These are phyloP conservation scores for Quercus dentata DNA, from an alignment of 306 rosid species.

Conservation along the genomic window DNA sequence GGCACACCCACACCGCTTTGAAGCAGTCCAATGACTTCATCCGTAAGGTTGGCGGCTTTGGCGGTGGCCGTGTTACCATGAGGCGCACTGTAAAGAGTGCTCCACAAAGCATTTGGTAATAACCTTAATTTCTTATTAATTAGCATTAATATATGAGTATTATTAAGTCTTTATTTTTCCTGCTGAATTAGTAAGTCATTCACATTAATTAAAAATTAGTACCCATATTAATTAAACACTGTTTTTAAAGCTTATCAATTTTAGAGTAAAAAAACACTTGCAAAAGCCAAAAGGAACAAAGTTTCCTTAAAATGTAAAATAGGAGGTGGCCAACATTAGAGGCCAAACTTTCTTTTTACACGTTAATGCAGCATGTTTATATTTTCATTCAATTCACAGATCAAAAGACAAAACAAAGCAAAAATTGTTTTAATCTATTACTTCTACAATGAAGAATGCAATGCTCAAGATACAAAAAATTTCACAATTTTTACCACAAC, in stretches of 20 bases:
- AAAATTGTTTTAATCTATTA: no score
- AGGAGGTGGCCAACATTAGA: neutral
- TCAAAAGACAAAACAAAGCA: no score
- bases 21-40: slow-evolving; percentile 78
- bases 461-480: no score
- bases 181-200: neutral
- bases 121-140: neutral
- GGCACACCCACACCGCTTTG: slow-evolving; percentile 74
- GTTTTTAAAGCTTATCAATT: neutral
- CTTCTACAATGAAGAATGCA: no score
- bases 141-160: no score
- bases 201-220: neutral
- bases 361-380: neutral
- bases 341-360: neutral
- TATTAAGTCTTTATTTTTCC: no score
- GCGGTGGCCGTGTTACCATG: slow-evolving; percentile 73
- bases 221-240: neutral
- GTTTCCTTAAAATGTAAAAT: no score
- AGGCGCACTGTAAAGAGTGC: slow-evolving; percentile 76
- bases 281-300: no score
- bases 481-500: no score
- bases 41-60: slow-evolving; percentile 52
- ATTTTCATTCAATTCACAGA: no score
- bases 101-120: slow-evolving; percentile 92
- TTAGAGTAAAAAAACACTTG: neutral